A percentile compares a stretch with the other conserved stretches of the same genome.
Evolutionary conservation across 345 rosid species (phyloP).

Genomic region (Populus nigra): DNA sequence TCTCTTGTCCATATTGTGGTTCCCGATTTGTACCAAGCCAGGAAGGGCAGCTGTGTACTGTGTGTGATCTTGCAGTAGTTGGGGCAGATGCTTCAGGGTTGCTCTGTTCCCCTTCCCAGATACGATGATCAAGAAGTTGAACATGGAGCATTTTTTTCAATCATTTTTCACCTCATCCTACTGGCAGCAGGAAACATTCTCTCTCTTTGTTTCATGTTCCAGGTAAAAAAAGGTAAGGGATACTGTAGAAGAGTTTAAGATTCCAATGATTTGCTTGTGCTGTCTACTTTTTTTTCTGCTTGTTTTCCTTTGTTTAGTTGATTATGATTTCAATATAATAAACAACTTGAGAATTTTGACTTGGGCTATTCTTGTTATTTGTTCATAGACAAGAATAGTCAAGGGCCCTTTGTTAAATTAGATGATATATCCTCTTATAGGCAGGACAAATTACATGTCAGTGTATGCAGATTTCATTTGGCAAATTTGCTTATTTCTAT

Average conservation of each 20-base stretch:
- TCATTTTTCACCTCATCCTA: conserved; percentile 14
- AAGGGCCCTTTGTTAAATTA: conserved; percentile 34
- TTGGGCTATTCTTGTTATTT: conserved; percentile 34
- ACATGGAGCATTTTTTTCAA: neutral
- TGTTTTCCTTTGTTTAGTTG: conserved; percentile 17
- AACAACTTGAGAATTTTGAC: conserved; percentile 40
- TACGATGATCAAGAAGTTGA: conserved; percentile 32
- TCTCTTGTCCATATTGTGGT: conserved; percentile 81
- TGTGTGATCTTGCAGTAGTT: conserved; percentile 74
- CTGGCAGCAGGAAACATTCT: conserved; percentile 7
- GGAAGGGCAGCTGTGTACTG: conserved; percentile 71
- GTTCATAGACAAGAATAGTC: conserved; percentile 33
- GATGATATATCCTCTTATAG: conserved; percentile 27
- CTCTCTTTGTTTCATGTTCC: conserved; percentile 11
- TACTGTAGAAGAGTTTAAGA: conserved; percentile 17
- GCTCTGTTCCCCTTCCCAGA: conserved; percentile 84
- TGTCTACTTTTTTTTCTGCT: conserved; percentile 8
- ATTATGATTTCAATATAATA: conserved; percentile 34
- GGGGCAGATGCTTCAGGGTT: conserved; percentile 96
- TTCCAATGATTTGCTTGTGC: conserved; percentile 28
- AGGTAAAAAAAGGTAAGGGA: conserved; percentile 27
- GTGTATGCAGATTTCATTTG: conserved; percentile 25
- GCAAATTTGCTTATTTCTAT: conserved; percentile 18
- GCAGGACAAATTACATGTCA: conserved; percentile 24
- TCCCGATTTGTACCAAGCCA: conserved; percentile 70